A percentile compares a stretch with the other conserved stretches of the same genome.
Evolutionary conservation across 495 filamentous ascomycete genomes (phyloP).

Genomic region (Cudoniella acicularis): DNA sequence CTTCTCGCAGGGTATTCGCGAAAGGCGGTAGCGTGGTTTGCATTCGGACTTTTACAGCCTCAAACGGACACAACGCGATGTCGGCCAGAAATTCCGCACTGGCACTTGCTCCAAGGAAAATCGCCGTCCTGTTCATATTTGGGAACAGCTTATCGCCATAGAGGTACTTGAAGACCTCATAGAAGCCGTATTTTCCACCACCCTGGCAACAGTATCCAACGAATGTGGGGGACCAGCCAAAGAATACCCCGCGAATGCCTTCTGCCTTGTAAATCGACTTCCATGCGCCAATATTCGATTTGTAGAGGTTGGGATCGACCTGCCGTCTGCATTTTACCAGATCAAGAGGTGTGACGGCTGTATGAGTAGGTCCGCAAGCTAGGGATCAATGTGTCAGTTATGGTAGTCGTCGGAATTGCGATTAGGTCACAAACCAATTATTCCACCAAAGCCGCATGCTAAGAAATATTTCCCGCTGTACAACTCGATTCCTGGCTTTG

Average conservation of each 20-base stretch:
- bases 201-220: conserved; percentile 69
- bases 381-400: conserved; percentile 1
- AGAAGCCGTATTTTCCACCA: conserved; percentile 75
- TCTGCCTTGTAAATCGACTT: conserved; percentile 58
- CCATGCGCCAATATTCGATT: conserved; percentile 64
- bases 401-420: conserved; percentile 2
- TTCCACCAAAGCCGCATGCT: conserved; percentile 60
- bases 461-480: conserved; percentile 65
- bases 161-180: conserved; percentile 70
- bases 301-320: conserved; percentile 69
- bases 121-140: conserved; percentile 54
- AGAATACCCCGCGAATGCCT: conserved; percentile 67
- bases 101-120: conserved; percentile 63
- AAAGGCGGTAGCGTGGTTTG: conserved; percentile 67
- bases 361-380: conserved; percentile 64
- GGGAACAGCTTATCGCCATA: conserved; percentile 66
- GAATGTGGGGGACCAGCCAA: conserved; percentile 69
- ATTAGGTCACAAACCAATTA: conserved; percentile 48
- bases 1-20: conserved; percentile 57
- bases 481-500: conserved; percentile 51
- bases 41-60: conserved; percentile 72
- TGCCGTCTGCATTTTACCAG: conserved; percentile 71
- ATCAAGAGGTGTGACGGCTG: conserved; percentile 48
- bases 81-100: conserved; percentile 69
- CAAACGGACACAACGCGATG: conserved; percentile 62